Conservation (phyloP, 306 rosid genomes). For the Calophaca sinica region DNA sequence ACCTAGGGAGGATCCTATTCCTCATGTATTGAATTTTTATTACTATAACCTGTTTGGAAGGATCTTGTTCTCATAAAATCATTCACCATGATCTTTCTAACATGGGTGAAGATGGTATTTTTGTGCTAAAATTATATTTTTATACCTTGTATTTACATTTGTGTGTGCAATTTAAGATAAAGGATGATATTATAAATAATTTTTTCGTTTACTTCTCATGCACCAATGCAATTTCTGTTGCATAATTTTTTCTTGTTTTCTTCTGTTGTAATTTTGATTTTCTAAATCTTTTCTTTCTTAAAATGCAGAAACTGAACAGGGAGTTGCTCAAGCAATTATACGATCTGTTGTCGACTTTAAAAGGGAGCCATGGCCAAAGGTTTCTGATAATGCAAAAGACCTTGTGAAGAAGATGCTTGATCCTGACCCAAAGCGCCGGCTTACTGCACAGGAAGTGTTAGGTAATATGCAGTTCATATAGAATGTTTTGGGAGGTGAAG, state of each 20-base stretch:
- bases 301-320: slow-evolving; percentile 91
- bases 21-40: too few species aligned
- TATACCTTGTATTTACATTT: slow-evolving; percentile 9
- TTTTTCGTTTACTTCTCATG: slow-evolving; percentile 2
- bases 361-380: slow-evolving; percentile 96
- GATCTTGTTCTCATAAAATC: too few species aligned
- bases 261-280: slow-evolving; percentile 26
- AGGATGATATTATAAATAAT: not conserved
- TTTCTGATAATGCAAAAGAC: slow-evolving; percentile 94
- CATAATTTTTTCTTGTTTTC: slow-evolving; percentile 1
- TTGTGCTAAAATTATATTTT: not conserved
- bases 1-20: too few species aligned
- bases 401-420: slow-evolving; percentile 94
- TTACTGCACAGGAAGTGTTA: slow-evolving; percentile 84
- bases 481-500: not conserved
- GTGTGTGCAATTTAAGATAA: not conserved
- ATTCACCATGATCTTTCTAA: not conserved
- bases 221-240: slow-evolving; percentile 13
- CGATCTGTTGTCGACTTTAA: slow-evolving; percentile 86
- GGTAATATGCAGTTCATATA: slow-evolving; percentile 55
- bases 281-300: slow-evolving; percentile 29
- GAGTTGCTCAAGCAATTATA: slow-evolving; percentile 94
- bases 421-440: slow-evolving; percentile 80
- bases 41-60: too few species aligned
- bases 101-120: not conserved